Base-by-base conservation (phyloP, 1,139 yeast species). In the Hansenula sp. region DNA sequence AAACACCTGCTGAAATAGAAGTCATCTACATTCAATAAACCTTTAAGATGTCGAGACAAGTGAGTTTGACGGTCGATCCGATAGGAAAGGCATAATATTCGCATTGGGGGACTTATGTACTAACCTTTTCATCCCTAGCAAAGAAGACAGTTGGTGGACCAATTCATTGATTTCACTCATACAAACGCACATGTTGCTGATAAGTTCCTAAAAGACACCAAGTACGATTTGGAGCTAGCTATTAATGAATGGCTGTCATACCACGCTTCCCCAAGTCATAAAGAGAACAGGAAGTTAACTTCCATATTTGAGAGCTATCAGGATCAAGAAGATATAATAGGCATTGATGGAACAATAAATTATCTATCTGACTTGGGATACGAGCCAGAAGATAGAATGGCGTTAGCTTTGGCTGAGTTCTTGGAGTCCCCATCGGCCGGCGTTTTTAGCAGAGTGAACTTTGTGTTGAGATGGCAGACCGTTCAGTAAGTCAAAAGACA, bases 321-420 rank as follows among this genome's bases (percentile, higher is more conserved):
- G 34, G 61, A 55, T n/a, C 33, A 35, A 13, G 39, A 47, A 7
- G 61, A 61, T 25, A 62, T 54, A 31, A 76, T 77, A 43, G 93
- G 82, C 31, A 73, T 85, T 25, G 93, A 88, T 47, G 97, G 96
- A 0, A 84, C 96, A 0, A 65, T 91, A 18, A 55, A 60, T 37
- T 86, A 83, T 54, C 68, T 89, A 36, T 72, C 70, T 10, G 96
- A 84, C 55, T 65, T 91, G 41, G 79, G 76, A 0, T 71, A 84
- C 38, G 81, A 79, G 16, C 83, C 91, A 0, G 97, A 91, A 53
- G 91, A 91, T 57, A 70, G 79, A 9, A 74, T 68, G 3, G 83
- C 90, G 5, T 68, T 91, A 45, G 80, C 87, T 1, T 63, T 91
- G 16, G 90, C 95, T 1, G 80, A 77, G 56, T 72, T 84, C 45